Evolutionary conservation across 106 monocot species (phyloP), one percentile per base, ranked within the genome.

Genomic region (Allium fistulosum): DNA sequence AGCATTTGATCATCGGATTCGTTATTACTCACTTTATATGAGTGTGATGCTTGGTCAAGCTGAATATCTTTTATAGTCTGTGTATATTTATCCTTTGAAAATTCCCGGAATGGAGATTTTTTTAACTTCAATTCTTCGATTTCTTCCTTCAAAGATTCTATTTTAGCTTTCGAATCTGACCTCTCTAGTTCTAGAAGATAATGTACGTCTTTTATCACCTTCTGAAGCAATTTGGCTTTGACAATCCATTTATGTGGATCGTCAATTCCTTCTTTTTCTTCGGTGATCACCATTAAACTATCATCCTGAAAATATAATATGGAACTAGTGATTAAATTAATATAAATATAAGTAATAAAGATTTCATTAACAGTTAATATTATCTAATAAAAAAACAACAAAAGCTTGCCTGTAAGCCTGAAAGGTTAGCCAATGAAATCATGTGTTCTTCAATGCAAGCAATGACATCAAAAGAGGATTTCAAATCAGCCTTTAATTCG

Each of bases 21-120:
- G 17, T 55, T 61, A 57, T 69, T 74, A 37, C 68, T 59, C 11
- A 14, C 62, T 14, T 58, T 72, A 56, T 58, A 46, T 66, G 84
- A 82, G 58, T 63, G 80, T 37, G 84, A 80, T 14, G 80, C 70
- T 15, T 84, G 69, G 68, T 97, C 96, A 10, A 89, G 88, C 74
- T 97, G 86, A 57, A 97, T 88, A 50, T 92, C 96, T 77, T 97
- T 94, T 72, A 85, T 72, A 9, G 59, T 73, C 45, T 78, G 75
- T 57, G 62, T 80, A 16, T 82, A 67, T 55, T 84, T 85, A 14
- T 26, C 53, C 26, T 48, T 79, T 0, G 76, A 72, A 28, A 48
- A 48, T 15, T 77, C 75, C 4, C 26, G 13, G 12, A 7, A 37
- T 11, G 6, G 51, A 3, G 49, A 65, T 51, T 67, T 64, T 61